phyloP scores from a whole-genome alignment of 108 stramenopile species.

The Mayamaea pseudoterrestris region DNA sequence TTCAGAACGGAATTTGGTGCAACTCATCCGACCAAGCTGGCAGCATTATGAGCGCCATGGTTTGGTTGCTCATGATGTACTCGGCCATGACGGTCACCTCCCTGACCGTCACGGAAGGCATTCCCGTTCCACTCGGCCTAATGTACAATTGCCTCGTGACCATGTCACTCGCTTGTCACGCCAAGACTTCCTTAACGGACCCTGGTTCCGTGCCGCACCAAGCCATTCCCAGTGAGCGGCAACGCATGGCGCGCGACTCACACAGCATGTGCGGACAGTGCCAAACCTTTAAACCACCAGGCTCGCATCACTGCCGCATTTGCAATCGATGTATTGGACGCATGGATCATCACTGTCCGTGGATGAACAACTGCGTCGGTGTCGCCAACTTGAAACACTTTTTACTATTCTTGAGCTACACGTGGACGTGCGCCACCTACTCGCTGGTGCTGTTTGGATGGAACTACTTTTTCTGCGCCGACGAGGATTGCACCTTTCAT shows the following conservation, averaged over 20 bases:
- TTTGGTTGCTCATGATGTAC: slow-evolving; percentile 63
- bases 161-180: slow-evolving; percentile 70
- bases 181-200: slow-evolving; percentile 86
- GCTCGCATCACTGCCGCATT: slow-evolving; percentile 90
- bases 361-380: slow-evolving; percentile 97
- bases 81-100: slow-evolving; percentile 49
- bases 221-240: slow-evolving; percentile 48
- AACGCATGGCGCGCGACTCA: slow-evolving; percentile 29
- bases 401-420: slow-evolving; percentile 64
- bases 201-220: slow-evolving; percentile 77
- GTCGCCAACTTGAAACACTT: slow-evolving; percentile 76
- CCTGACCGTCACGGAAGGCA: slow-evolving; percentile 42
- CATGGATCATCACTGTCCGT: slow-evolving; percentile 53
- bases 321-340: slow-evolving; percentile 88
- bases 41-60: slow-evolving; percentile 56
- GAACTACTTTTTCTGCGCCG: slow-evolving; percentile 69
- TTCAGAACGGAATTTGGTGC: slow-evolving; percentile 61
- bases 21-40: slow-evolving; percentile 66
- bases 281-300: slow-evolving; percentile 85
- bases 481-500: slow-evolving; percentile 52
- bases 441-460: slow-evolving; percentile 45
- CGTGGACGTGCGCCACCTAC: slow-evolving; percentile 55
- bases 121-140: slow-evolving; percentile 27
- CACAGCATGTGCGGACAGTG: slow-evolving; percentile 75
- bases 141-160: slow-evolving; percentile 39